A percentile compares a stretch with the other conserved stretches of the same genome.
Evolutionary conservation across 2,329 filamentous ascomycete species (phyloP).

Genomic region (Colletotrichum simmondsii): DNA sequence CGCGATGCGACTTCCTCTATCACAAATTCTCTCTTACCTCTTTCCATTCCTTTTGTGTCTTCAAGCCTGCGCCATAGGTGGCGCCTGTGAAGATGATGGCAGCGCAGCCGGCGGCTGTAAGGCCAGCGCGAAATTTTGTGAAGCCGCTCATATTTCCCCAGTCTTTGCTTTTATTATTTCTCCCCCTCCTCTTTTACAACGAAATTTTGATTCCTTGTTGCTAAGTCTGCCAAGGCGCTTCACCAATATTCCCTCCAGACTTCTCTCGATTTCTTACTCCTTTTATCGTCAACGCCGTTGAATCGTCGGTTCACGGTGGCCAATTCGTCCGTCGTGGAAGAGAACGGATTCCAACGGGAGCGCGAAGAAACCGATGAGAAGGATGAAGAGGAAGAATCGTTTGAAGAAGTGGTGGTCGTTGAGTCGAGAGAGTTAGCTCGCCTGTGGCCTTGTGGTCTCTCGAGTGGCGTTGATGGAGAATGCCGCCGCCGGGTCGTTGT

Average conservation of each 20-base stretch:
- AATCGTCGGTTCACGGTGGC: not conserved
- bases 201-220: not conserved
- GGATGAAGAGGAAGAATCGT: not conserved
- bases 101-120: slow-evolving; percentile 55
- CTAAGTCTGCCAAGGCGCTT: slow-evolving; percentile 2
- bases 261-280: slow-evolving; percentile 36
- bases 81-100: slow-evolving; percentile 59
- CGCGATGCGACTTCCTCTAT: not conserved
- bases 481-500: not conserved
- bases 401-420: slow-evolving; percentile 19
- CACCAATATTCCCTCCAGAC: slow-evolving; percentile 43
- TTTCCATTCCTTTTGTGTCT: slow-evolving; percentile 58
- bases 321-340: not conserved
- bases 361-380: slow-evolving; percentile 12
- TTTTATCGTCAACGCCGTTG: slow-evolving; percentile 38
- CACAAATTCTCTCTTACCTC: slow-evolving; percentile 45
- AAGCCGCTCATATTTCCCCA: slow-evolving; percentile 25
- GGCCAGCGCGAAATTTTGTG: slow-evolving; percentile 38
- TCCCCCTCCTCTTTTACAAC: slow-evolving; percentile 30
- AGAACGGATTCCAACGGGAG: slow-evolving; percentile 3
- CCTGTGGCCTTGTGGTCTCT: slow-evolving; percentile 9
- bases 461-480: not conserved
- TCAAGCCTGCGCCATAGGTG: slow-evolving; percentile 61
- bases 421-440: slow-evolving; percentile 27
- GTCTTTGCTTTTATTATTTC: slow-evolving; percentile 15